Conservation (phyloP, 306 rosid genomes). For the Urtica urens region DNA sequence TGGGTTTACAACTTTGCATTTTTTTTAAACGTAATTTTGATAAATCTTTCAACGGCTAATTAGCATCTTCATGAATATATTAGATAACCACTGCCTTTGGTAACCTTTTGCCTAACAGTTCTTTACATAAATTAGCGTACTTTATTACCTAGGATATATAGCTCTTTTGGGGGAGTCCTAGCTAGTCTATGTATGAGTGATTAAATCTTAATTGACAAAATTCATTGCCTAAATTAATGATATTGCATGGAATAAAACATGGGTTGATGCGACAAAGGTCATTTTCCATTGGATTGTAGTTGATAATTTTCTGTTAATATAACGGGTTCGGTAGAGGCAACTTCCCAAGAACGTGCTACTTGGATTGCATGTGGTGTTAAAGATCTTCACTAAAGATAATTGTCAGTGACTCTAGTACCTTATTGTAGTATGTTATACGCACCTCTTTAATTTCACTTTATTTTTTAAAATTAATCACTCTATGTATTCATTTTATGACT, state of each 20-base stretch:
- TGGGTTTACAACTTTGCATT: slow-evolving; percentile 17
- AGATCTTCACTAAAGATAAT: background rate
- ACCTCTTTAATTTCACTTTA: background rate
- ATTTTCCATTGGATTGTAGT: slow-evolving; percentile 1
- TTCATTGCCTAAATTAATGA: slow-evolving; percentile 1
- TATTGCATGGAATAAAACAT: background rate
- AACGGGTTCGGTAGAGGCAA: slow-evolving; percentile 10
- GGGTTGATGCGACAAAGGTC: background rate
- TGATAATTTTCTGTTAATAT: background rate
- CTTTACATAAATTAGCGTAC: slow-evolving; percentile 12
- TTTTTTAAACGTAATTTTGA: slow-evolving; percentile 6
- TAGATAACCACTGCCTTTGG: slow-evolving; percentile 12
- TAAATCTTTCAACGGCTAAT: slow-evolving; percentile 2
- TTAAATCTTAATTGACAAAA: background rate
- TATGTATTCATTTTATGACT: too few species aligned
- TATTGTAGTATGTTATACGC: too few species aligned
- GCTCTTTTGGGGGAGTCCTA: slow-evolving; percentile 1
- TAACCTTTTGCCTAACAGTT: slow-evolving; percentile 1
- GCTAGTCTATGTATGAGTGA: slow-evolving; percentile 3
- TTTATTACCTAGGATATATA: slow-evolving; percentile 1
- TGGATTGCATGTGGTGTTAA: slow-evolving; percentile 5
- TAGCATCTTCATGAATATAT: slow-evolving; percentile 22
- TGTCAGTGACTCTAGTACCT: too few species aligned
- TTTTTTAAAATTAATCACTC: too few species aligned
- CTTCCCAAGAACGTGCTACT: slow-evolving; percentile 15